phyloP scores from a whole-genome alignment of 805 yeast species.

The Ogataea kodamae region DNA sequence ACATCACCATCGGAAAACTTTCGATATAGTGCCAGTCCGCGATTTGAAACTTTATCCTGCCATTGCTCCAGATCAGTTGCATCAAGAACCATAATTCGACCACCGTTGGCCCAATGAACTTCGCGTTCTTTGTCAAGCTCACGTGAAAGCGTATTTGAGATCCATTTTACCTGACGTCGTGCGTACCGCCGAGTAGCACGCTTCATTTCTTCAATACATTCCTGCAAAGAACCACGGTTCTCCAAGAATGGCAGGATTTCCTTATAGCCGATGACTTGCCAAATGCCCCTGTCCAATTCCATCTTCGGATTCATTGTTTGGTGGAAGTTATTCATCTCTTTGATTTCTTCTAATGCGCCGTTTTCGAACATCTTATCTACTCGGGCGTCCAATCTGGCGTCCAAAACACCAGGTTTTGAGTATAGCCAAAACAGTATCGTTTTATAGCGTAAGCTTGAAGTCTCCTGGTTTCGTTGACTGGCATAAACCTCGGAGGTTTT shows the following conservation, averaged over 20 bases:
- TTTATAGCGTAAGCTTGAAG: constrained; percentile 51
- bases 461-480: constrained; percentile 48
- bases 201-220: constrained; percentile 74
- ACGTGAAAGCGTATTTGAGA: constrained; percentile 61
- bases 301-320: constrained; percentile 36
- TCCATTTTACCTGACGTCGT: constrained; percentile 87
- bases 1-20: constrained; percentile 21
- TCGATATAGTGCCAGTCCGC: constrained; percentile 52
- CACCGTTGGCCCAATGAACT: constrained; percentile 52
- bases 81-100: constrained; percentile 64
- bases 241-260: constrained; percentile 66
- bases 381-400: constrained; percentile 63
- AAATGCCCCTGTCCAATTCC: constrained; percentile 68
- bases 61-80: constrained; percentile 70
- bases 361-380: constrained; percentile 77
- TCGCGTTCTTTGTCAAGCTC: constrained; percentile 50
- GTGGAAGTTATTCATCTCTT: constrained; percentile 51
- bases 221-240: constrained; percentile 29
- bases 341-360: constrained; percentile 72
- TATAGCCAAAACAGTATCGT: constrained; percentile 81
- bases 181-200: constrained; percentile 83
- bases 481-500: constrained; percentile 69
- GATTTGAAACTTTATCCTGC: constrained; percentile 49
- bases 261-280: constrained; percentile 94
- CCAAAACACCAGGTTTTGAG: constrained; percentile 56